Conservation (phyloP, 2,329 filamentous ascomycete species). For the Lecanicillium sp. region DNA sequence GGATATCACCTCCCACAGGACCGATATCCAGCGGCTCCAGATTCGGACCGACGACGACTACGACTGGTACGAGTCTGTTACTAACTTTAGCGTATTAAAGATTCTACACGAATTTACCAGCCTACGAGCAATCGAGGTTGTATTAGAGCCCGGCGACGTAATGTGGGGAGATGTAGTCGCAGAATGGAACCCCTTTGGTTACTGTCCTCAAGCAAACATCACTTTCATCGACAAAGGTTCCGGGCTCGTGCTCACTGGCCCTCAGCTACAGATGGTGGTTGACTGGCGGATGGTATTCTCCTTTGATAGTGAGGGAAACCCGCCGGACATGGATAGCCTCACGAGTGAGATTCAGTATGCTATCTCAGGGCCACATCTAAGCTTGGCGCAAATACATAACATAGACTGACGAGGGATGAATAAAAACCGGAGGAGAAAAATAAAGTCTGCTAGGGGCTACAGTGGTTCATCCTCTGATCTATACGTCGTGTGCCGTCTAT, state of each 20-base stretch:
- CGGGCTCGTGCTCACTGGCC: constrained; percentile 5
- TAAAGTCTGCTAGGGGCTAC: too few relatives aligned
- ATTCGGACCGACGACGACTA: constrained; percentile 7
- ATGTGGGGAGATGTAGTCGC: constrained; percentile 1
- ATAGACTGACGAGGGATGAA: background rate
- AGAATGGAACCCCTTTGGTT: background rate
- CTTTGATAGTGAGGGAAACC: constrained; percentile 6
- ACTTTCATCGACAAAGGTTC: constrained; percentile 3
- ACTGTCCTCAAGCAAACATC: constrained; percentile 2
- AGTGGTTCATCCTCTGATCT: too few relatives aligned
- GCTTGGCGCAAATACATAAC: constrained; percentile 5
- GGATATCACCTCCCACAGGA: constrained; percentile 4
- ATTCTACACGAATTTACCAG: constrained; percentile 4
- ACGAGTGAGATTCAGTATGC: constrained; percentile 5
- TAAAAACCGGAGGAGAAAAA: too few relatives aligned
- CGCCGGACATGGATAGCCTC: constrained; percentile 5
- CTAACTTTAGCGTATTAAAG: background rate
- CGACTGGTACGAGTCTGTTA: constrained; percentile 7
- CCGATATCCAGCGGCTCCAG: constrained; percentile 6
- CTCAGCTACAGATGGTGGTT: constrained; percentile 6
- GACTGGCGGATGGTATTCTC: constrained; percentile 6
- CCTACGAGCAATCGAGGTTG: constrained; percentile 6
- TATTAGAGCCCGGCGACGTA: constrained; percentile 3
- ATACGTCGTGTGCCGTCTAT: too few relatives aligned
- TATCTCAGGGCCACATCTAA: background rate